A percentile compares a stretch with the other conserved stretches of the same genome.
These are phyloP conservation scores for Fusarium pseudoanthophilum DNA, from an alignment of 2,329 filamentous ascomycete genomes.

Conservation along the genomic window DNA sequence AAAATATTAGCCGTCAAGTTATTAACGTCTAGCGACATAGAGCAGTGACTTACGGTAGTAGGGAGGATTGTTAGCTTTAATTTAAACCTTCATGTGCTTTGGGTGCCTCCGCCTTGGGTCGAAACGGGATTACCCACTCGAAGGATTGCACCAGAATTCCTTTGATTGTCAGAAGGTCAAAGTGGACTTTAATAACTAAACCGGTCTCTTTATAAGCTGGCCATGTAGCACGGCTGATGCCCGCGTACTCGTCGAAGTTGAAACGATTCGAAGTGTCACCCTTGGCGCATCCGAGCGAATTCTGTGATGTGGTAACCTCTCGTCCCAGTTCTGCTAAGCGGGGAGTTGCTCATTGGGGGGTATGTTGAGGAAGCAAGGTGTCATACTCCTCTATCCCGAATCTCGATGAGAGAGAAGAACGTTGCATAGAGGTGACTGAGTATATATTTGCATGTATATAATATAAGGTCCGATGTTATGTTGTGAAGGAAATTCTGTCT, in stretches of 20 bases:
- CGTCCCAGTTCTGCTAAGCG: not conserved
- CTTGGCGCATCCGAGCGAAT: not conserved
- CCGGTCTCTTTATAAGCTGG: too few relatives aligned
- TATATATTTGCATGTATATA: too few relatives aligned
- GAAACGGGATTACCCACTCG: not conserved
- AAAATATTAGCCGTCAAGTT: not conserved
- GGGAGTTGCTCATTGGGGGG: too few relatives aligned
- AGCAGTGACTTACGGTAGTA: not conserved
- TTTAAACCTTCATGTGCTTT: not conserved
- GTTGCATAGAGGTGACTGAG: too few relatives aligned
- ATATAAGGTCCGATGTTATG: not conserved
- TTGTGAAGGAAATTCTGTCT: not conserved
- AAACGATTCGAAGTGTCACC: not conserved
- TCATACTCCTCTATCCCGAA: rapidly evolving
- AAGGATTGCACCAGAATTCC: not conserved
- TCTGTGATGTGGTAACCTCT: not conserved
- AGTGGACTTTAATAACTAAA: too few relatives aligned
- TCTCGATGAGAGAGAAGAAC: rapidly evolving
- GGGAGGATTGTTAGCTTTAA: not conserved
- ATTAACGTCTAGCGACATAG: rapidly evolving
- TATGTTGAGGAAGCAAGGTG: not conserved
- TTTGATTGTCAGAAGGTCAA: not conserved
- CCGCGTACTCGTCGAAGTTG: not conserved
- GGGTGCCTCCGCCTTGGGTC: rapidly evolving
- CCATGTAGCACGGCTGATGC: too few relatives aligned